phyloP scores from a whole-genome alignment of 805 yeast species.

The Teunomyces barrocoloradensis region DNA sequence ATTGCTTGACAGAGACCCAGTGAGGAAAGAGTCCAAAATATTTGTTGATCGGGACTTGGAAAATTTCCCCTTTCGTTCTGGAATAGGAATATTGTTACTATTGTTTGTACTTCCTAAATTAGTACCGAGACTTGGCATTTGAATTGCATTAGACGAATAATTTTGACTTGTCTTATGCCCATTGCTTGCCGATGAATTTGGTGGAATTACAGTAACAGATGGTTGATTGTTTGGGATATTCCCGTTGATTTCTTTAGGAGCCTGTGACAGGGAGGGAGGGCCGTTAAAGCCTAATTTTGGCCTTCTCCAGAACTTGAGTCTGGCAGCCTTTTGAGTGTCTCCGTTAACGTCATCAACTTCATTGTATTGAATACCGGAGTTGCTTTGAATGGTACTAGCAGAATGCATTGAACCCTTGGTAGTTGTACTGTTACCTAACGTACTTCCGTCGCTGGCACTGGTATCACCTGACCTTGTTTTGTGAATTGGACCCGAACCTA shows the following conservation, averaged over 20 bases:
- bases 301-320: constrained; percentile 45
- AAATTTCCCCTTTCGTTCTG: constrained; percentile 14
- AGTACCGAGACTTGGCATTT: constrained; percentile 7
- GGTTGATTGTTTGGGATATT: neutral
- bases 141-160: constrained; percentile 13
- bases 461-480: constrained; percentile 4
- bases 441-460: neutral
- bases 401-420: neutral
- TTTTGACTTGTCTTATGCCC: constrained; percentile 12
- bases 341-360: constrained; percentile 15
- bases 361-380: constrained; percentile 11
- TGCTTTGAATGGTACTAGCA: neutral
- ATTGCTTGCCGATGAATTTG: neutral
- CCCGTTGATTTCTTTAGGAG: too few species aligned
- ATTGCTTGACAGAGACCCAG: constrained; percentile 9
- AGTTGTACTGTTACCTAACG: neutral
- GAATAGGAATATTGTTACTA: neutral
- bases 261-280: neutral
- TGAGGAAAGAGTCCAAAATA: constrained; percentile 37
- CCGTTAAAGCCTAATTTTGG: constrained; percentile 32
- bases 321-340: constrained; percentile 41
- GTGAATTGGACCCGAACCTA: constrained; percentile 1
- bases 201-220: constrained; percentile 1
- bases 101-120: neutral
- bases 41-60: constrained; percentile 50